A percentile compares a stretch with the other conserved stretches of the same genome.
Evolutionary conservation across 129 eudicot species (phyloP).

Genomic region (Helianthus tuberosus): DNA sequence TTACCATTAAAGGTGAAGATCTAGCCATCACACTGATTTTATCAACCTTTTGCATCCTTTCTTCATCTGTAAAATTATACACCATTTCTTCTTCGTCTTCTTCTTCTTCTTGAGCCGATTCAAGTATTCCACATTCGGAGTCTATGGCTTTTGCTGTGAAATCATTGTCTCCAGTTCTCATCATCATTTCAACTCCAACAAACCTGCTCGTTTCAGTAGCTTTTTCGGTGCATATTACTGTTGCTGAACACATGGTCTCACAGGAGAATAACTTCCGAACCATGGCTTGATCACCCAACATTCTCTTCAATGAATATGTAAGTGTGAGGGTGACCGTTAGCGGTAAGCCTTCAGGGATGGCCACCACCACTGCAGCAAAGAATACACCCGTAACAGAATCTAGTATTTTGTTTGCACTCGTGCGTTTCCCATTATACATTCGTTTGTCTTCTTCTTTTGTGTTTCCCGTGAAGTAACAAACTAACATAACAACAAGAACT

Average conservation of each 20-base stretch:
- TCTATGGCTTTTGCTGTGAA: constrained; percentile 93
- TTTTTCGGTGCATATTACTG: constrained; percentile 34
- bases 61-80: constrained; percentile 57
- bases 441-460: neutral
- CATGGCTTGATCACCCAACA: neutral
- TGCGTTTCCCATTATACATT: neutral
- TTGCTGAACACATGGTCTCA: neutral
- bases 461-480: too few relatives aligned
- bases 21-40: constrained; percentile 81
- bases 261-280: neutral
- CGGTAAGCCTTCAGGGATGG: neutral
- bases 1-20: constrained; percentile 82
- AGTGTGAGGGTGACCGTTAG: constrained; percentile 42
- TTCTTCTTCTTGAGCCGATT: constrained; percentile 22
- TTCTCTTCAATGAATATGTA: constrained; percentile 39
- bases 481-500: constrained; percentile 39
- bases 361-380: neutral
- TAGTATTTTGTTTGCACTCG: neutral
- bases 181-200: constrained; percentile 69
- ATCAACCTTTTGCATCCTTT: constrained; percentile 53
- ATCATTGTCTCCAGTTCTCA: constrained; percentile 87
- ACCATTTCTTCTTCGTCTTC: constrained; percentile 66
- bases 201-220: constrained; percentile 41
- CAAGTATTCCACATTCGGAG: constrained; percentile 79
- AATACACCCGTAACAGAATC: neutral